Evolutionary conservation across 2,329 filamentous ascomycete species (phyloP).

Genomic region (Fusarium lateritium): DNA sequence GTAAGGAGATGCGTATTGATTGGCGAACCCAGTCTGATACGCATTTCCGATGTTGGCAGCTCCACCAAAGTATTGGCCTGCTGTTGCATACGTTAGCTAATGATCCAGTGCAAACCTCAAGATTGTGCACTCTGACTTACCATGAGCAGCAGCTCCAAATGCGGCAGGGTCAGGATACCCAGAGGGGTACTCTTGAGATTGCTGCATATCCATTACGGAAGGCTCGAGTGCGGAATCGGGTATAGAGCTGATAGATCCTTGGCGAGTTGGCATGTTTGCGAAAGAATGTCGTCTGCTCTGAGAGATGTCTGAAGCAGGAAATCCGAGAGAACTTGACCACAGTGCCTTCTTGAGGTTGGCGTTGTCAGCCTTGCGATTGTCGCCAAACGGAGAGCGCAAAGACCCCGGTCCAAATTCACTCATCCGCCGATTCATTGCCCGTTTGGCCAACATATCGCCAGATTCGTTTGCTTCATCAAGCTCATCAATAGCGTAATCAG

Average conservation of each 20-base stretch:
- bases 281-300: slow-evolving; percentile 88
- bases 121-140: slow-evolving; percentile 53
- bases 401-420: slow-evolving; percentile 67
- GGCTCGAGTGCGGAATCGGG: slow-evolving; percentile 67
- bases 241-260: slow-evolving; percentile 74
- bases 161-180: slow-evolving; percentile 58
- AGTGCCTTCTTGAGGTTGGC: slow-evolving; percentile 72
- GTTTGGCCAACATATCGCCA: slow-evolving; percentile 63
- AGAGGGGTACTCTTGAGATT: slow-evolving; percentile 60
- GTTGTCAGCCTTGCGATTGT: slow-evolving; percentile 75
- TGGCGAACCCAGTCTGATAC: slow-evolving; percentile 51
- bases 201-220: slow-evolving; percentile 60
- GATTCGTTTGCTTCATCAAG: slow-evolving; percentile 73
- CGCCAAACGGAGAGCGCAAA: slow-evolving; percentile 66
- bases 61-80: slow-evolving; percentile 48
- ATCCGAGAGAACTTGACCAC: slow-evolving; percentile 81
- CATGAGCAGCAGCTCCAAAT: slow-evolving; percentile 57
- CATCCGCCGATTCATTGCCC: slow-evolving; percentile 67
- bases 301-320: slow-evolving; percentile 74
- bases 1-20: slow-evolving; percentile 64
- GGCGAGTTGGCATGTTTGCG: slow-evolving; percentile 76
- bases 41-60: slow-evolving; percentile 44
- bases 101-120: neutral
- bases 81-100: slow-evolving; percentile 22
- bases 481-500: slow-evolving; percentile 81